phyloP scores from a whole-genome alignment of 495 filamentous ascomycete genomes.

The Astrothelium macrocarpum region DNA sequence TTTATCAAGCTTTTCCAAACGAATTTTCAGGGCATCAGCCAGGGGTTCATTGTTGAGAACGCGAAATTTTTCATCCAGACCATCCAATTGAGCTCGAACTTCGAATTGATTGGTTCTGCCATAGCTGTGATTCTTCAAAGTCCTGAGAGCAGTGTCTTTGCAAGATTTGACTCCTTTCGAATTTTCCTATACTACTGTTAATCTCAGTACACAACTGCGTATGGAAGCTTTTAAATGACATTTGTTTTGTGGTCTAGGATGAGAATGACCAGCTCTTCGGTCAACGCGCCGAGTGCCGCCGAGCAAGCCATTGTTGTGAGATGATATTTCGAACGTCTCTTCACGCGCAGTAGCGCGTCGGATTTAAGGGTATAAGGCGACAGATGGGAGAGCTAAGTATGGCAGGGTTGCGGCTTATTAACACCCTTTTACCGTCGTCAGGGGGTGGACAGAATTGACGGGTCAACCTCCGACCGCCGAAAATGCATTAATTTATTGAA shows the following conservation, averaged over 20 bases:
- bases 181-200: conserved; percentile 28
- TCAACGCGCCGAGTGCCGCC: conserved; percentile 37
- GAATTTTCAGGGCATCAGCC: conserved; percentile 61
- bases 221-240: neutral
- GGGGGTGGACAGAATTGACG: too few relatives aligned
- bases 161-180: conserved; percentile 39
- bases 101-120: conserved; percentile 83
- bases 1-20: conserved; percentile 50
- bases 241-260: conserved; percentile 23
- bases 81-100: conserved; percentile 59
- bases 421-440: too few relatives aligned
- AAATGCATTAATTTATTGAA: too few relatives aligned
- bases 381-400: too few relatives aligned
- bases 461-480: too few relatives aligned
- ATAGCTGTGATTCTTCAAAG: conserved; percentile 51
- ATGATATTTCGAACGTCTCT: neutral
- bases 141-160: conserved; percentile 42
- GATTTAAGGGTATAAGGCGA: too few relatives aligned
- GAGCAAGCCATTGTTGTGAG: conserved; percentile 38
- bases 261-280: conserved; percentile 45
- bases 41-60: conserved; percentile 68
- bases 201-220: neutral
- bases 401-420: too few relatives aligned
- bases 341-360: too few relatives aligned
- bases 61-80: conserved; percentile 80